phyloP scores from a whole-genome alignment of 1,139 yeast species.

The Geotrichum aggregatum region DNA sequence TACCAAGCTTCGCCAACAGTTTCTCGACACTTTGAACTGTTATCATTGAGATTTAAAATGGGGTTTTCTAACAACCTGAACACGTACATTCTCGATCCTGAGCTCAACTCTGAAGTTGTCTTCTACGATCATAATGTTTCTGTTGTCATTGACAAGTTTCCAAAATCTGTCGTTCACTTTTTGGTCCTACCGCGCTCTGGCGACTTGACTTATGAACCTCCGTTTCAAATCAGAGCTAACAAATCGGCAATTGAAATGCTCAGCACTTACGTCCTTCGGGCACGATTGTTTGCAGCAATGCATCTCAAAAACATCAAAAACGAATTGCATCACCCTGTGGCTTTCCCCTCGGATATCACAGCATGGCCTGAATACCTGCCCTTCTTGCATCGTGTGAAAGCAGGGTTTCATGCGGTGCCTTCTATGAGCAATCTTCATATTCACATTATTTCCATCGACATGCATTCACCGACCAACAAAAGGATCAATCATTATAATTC shows the following conservation, averaged over 20 bases:
- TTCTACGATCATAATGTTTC: slow-evolving; percentile 48
- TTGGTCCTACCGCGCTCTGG: slow-evolving; percentile 55
- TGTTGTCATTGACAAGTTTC: slow-evolving; percentile 57
- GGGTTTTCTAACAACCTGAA: slow-evolving; percentile 27
- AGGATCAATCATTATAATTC: slow-evolving; percentile 67
- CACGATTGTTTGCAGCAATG: slow-evolving; percentile 43
- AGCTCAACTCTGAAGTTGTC: slow-evolving; percentile 29
- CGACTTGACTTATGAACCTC: slow-evolving; percentile 46
- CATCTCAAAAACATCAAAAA: slow-evolving; percentile 32
- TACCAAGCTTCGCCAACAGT: too few species aligned
- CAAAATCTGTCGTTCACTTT: slow-evolving; percentile 61
- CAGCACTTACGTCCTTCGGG: slow-evolving; percentile 43
- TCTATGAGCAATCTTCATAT: slow-evolving; percentile 66
- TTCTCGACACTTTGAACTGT: too few species aligned
- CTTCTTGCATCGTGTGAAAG: slow-evolving; percentile 41
- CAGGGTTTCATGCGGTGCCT: slow-evolving; percentile 70
- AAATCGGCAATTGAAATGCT: slow-evolving; percentile 39
- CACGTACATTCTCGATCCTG: slow-evolving; percentile 41
- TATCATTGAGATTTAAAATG: too few species aligned
- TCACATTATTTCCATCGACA: slow-evolving; percentile 67
- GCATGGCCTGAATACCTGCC: not conserved
- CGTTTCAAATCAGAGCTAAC: slow-evolving; percentile 50
- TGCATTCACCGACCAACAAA: slow-evolving; percentile 52
- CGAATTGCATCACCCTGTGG: not conserved
- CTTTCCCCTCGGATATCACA: slow-evolving; percentile 24